These are phyloP conservation scores for Caloboletus firmus DNA, from an alignment of 1,284 basidiomycete genomes.

Conservation along the genomic window DNA sequence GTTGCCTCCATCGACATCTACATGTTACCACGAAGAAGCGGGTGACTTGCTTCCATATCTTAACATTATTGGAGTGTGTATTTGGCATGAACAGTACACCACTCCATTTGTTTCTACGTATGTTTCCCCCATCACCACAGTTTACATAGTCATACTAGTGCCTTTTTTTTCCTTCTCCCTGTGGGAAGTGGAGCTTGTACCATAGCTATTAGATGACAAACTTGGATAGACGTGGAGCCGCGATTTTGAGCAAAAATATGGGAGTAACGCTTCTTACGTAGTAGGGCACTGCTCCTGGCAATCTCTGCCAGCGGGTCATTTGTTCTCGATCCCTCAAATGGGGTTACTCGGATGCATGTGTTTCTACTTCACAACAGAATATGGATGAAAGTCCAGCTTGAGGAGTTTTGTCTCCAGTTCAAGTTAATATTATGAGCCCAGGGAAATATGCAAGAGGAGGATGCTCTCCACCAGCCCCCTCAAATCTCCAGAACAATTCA, in stretches of 20 bases:
- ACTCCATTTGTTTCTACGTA: constrained; percentile 18
- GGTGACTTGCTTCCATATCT: constrained; percentile 21
- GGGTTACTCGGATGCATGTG: too few relatives aligned
- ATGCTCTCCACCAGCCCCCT: not conserved
- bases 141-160: not conserved
- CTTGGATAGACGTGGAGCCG: constrained; percentile 12
- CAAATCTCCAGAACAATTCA: constrained; percentile 1
- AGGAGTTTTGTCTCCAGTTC: too few relatives aligned
- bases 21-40: constrained; percentile 20
- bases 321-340: too few relatives aligned
- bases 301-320: too few relatives aligned
- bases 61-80: constrained; percentile 31
- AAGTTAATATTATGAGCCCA: not conserved
- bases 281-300: not conserved
- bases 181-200: constrained; percentile 8
- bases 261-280: not conserved
- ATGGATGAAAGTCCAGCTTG: not conserved
- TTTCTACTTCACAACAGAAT: too few relatives aligned
- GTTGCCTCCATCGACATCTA: constrained; percentile 14
- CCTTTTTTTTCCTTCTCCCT: not conserved
- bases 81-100: not conserved
- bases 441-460: constrained; percentile 8
- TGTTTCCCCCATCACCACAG: not conserved
- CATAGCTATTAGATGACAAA: constrained; percentile 1
- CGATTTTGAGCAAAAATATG: not conserved